Evolutionary conservation across 1,139 yeast genomes (phyloP).

Genomic region (Protomyces inundatus): DNA sequence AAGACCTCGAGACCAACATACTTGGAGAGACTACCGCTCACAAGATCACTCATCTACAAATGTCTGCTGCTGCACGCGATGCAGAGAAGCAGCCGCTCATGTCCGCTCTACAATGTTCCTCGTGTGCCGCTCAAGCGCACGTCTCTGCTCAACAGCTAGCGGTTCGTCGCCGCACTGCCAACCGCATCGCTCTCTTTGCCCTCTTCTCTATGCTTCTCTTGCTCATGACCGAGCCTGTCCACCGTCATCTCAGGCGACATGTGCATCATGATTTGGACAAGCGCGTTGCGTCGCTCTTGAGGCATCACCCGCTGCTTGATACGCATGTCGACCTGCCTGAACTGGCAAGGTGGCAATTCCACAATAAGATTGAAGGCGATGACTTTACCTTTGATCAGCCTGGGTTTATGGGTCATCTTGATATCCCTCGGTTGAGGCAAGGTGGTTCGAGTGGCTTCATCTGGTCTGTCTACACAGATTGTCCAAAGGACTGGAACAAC

Average conservation of each 20-base stretch:
- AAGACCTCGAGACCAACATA: no score
- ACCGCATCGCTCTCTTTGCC: not conserved
- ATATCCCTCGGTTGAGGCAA: conserved; percentile 41
- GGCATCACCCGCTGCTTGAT: conserved; percentile 43
- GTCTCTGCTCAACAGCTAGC: not conserved
- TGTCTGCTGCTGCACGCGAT: not conserved
- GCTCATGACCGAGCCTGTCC: not conserved
- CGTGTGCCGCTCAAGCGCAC: not conserved
- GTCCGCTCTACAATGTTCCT: not conserved
- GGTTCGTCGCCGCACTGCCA: not conserved
- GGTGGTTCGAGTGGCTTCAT: conserved; percentile 48
- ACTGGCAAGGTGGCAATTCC: conserved; percentile 43
- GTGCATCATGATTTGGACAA: not conserved
- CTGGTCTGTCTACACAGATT: conserved; percentile 38
- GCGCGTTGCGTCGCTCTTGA: conserved; percentile 9
- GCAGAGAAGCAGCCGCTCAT: not conserved
- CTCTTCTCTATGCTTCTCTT: not conserved
- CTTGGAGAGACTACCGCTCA: no score
- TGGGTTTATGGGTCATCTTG: conserved; percentile 44
- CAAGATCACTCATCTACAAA: no score
- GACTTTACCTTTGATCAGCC: conserved; percentile 36
- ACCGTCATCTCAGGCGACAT: not conserved
- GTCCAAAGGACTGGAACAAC: conserved; percentile 17
- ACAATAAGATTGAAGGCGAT: conserved; percentile 42
- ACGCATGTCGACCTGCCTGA: conserved; percentile 52